A percentile compares a stretch with the other conserved stretches of the same genome.
Evolutionary conservation across 1,139 yeast species (phyloP).

Genomic region (Diutina catenulata): DNA sequence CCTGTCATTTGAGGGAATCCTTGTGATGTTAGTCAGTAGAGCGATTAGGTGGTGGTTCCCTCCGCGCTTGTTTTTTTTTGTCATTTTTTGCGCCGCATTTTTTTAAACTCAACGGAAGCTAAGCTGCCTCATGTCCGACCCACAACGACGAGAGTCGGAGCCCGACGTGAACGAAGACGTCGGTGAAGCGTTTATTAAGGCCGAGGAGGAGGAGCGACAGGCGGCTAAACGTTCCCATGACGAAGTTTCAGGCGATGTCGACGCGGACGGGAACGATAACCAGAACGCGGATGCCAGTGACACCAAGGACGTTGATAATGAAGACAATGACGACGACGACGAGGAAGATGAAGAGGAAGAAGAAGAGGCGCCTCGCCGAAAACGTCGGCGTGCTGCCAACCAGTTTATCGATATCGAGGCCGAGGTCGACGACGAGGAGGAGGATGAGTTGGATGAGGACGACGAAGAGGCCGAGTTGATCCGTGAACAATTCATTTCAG

Average conservation of each 20-base stretch:
- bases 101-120: no score
- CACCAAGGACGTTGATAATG: slow-evolving; percentile 14
- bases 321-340: slow-evolving; percentile 50
- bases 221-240: slow-evolving; percentile 9
- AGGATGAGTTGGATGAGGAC: slow-evolving; percentile 76
- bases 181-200: slow-evolving; percentile 5
- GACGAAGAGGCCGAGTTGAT: slow-evolving; percentile 81
- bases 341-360: slow-evolving; percentile 48
- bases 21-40: no score
- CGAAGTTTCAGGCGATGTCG: slow-evolving; percentile 6
- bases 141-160: slow-evolving; percentile 5
- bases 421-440: slow-evolving; percentile 97
- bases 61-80: no score
- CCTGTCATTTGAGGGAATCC: no score
- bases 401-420: slow-evolving; percentile 98
- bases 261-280: slow-evolving; percentile 8
- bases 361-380: slow-evolving; percentile 40
- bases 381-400: slow-evolving; percentile 57
- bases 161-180: slow-evolving; percentile 3
- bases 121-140: no score
- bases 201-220: slow-evolving; percentile 8
- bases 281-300: slow-evolving; percentile 8
- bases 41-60: no score
- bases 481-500: slow-evolving; percentile 73
- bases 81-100: no score